Base-by-base conservation (phyloP, 768 basidiomycete species). In the Guyanaporus albipodus region DNA sequence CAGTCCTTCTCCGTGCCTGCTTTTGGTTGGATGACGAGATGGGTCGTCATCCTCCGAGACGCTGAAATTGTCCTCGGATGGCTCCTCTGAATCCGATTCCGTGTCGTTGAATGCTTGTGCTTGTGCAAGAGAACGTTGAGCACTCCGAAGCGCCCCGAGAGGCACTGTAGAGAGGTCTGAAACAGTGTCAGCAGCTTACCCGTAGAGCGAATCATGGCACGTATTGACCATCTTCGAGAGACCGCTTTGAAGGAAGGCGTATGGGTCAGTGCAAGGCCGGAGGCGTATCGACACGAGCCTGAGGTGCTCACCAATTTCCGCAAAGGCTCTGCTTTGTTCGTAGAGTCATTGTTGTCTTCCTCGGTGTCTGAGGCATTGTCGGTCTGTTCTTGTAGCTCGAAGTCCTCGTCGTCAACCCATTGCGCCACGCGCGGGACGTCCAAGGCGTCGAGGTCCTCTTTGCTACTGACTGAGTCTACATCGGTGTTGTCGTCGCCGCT, bases 121-220 rank as follows among this genome's bases (percentile, higher is more conserved):
- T 34, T 71, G 70, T 8, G 69, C 67, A 15, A 89, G 69, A 26
- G 77, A 67, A 31, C 70, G 70, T 51, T 82, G 84, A n/a, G 85
- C 85, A 54, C 72, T 80, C 18, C 82, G 74, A 18, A 87, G 69
- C 6, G 80, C 70, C 5, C 83, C 82, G 12, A 89, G 73, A 1
- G 87, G 82, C 22, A 90, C 53, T 27, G 71, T 63, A 18, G 78
- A 76, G 34, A 86, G 66, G 58, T 80, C 85, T 86, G 42, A 7
- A 39, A 19, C 3, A 11, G 39, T 39, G 8, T 6, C 15, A 27
- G 60, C 19, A 59, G 52, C 48, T 35, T 18, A n/a, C 21, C 27
- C 24, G 22, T 27, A 43, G n/a, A 29, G 11, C 4, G 33, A 29
- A 23, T 37, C 28, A 31, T 17, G 19, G 26, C 4, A 24, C 17